A percentile compares a stretch with the other conserved stretches of the same genome.
phyloP scores from a whole-genome alignment of 805 yeast species.

The Metschnikowia vanudenii region DNA sequence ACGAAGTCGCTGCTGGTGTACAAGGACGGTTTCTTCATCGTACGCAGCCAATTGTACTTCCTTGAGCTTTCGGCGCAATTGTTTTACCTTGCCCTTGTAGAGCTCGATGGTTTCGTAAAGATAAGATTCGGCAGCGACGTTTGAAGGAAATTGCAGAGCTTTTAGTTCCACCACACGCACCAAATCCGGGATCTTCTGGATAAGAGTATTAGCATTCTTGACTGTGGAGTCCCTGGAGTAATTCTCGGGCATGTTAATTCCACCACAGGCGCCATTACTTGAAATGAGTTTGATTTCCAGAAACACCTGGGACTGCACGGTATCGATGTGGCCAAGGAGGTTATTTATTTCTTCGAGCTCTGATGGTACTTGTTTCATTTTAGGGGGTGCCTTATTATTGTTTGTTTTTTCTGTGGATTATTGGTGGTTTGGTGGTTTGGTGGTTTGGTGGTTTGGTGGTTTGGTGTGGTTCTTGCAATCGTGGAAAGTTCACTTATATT shows the following conservation, averaged over 20 bases:
- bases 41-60: constrained; percentile 30
- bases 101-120: constrained; percentile 16
- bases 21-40: constrained; percentile 25
- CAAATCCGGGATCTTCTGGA: constrained; percentile 21
- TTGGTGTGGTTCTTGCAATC: too few relatives aligned
- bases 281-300: constrained; percentile 14
- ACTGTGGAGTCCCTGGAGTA: constrained; percentile 20
- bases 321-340: constrained; percentile 21
- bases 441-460: too few relatives aligned
- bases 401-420: too few relatives aligned
- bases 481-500: too few relatives aligned
- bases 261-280: background rate
- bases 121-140: constrained; percentile 1
- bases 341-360: constrained; percentile 1
- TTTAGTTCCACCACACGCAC: constrained; percentile 18
- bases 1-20: constrained; percentile 33
- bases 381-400: too few relatives aligned
- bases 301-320: constrained; percentile 23
- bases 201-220: constrained; percentile 19
- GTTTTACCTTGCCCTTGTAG: constrained; percentile 22
- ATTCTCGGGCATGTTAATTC: constrained; percentile 12
- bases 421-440: too few relatives aligned
- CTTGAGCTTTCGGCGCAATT: constrained; percentile 27
- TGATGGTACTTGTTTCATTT: too few relatives aligned
- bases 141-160: constrained; percentile 5